phyloP scores from a whole-genome alignment of 805 yeast species.

The Starmerella vitae region DNA sequence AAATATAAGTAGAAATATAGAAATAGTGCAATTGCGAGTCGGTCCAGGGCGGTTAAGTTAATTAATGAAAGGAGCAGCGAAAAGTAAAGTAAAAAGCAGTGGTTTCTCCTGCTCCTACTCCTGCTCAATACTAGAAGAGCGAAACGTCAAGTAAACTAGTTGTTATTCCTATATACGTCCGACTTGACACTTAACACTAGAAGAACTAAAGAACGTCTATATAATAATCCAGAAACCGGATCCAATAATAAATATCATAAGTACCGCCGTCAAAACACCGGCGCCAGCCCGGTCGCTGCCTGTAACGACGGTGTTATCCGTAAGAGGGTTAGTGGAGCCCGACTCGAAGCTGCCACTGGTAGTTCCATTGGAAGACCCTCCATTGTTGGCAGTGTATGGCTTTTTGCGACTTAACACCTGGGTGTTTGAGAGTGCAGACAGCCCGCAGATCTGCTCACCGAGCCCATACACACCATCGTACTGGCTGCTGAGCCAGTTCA shows the following conservation, averaged over 20 bases:
- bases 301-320: constrained; percentile 32
- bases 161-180: no score
- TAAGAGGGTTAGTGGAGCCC: constrained; percentile 14
- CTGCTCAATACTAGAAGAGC: no score
- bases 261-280: constrained; percentile 68
- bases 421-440: constrained; percentile 46
- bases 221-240: constrained; percentile 64
- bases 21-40: no score
- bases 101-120: no score
- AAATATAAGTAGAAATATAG: no score
- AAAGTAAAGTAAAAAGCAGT: no score
- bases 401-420: constrained; percentile 31
- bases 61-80: no score
- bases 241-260: constrained; percentile 45
- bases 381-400: constrained; percentile 50
- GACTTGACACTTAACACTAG: no score
- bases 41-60: no score
- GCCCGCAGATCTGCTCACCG: constrained; percentile 73
- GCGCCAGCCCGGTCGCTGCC: constrained; percentile 77
- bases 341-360: constrained; percentile 49
- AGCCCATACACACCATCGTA: constrained; percentile 64
- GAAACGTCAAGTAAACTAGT: no score
- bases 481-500: constrained; percentile 45
- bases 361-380: constrained; percentile 60
- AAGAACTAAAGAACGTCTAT: no score